A percentile compares a stretch with the other conserved stretches of the same genome.
Evolutionary conservation across 2,329 filamentous ascomycete genomes (phyloP).

Genomic region (Rhexocercosporidium sp.): DNA sequence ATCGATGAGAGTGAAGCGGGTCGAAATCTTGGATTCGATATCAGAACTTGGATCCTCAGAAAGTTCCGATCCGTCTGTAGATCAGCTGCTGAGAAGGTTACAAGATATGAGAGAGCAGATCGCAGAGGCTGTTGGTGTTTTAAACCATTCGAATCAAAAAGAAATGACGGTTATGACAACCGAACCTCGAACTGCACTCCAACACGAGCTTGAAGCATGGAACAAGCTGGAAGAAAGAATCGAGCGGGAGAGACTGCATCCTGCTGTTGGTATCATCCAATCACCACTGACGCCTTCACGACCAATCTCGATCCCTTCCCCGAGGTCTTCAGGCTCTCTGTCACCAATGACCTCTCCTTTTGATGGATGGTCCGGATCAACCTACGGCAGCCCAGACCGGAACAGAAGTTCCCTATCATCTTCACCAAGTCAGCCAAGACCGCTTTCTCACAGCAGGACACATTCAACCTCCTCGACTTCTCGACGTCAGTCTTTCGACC

Average conservation of each 20-base stretch:
- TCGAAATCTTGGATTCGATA: constrained; percentile 28
- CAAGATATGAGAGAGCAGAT: constrained; percentile 30
- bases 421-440: constrained; percentile 18
- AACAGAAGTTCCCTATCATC: constrained; percentile 17
- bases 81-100: constrained; percentile 26
- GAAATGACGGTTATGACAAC: neutral
- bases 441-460: constrained; percentile 18
- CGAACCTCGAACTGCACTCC: constrained; percentile 26
- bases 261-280: neutral
- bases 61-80: constrained; percentile 6
- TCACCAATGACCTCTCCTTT: constrained; percentile 16
- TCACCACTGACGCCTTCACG: neutral
- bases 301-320: constrained; percentile 24
- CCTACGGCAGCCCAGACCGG: constrained; percentile 19
- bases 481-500: constrained; percentile 19
- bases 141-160: neutral
- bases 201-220: constrained; percentile 34
- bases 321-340: constrained; percentile 5
- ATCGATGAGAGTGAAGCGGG: constrained; percentile 30
- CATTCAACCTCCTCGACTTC: constrained; percentile 25
- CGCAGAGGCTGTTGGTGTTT: constrained; percentile 28
- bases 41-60: constrained; percentile 12
- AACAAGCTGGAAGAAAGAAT: constrained; percentile 32
- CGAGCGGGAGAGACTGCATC: constrained; percentile 33
- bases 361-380: constrained; percentile 21